Evolutionary conservation across 1,284 basidiomycete species (phyloP).

Genomic region (Microbotryum silenes-acaulis): DNA sequence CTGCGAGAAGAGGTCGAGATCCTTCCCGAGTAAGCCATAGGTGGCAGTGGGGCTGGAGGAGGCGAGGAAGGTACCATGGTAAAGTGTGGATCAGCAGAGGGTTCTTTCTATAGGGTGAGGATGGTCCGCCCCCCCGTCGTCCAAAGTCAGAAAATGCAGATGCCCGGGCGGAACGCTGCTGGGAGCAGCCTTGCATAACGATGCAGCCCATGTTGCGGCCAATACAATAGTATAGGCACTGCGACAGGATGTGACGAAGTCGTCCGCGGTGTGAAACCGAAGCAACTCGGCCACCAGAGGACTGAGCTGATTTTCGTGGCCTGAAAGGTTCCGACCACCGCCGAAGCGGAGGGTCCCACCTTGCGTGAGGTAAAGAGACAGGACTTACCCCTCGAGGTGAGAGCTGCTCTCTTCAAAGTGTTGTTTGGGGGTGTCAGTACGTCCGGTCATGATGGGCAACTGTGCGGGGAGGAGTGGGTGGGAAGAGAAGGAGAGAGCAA

Average conservation of each 20-base stretch:
- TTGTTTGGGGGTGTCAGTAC: conserved; percentile 16
- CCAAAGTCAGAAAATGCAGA: background rate
- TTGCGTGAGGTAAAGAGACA: too few relatives aligned
- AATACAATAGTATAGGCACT: background rate
- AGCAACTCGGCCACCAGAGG: background rate
- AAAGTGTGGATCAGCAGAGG: conserved; percentile 2
- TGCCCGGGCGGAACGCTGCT: background rate
- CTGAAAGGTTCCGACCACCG: too few relatives aligned
- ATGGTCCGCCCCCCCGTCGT: background rate
- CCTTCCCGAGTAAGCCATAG: conserved; percentile 62
- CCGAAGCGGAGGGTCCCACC: too few relatives aligned
- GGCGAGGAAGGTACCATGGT: too few relatives aligned
- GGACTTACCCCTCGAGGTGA: conserved; percentile 4
- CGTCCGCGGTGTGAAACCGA: background rate
- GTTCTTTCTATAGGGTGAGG: background rate
- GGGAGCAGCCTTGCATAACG: too few relatives aligned
- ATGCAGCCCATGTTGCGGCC: too few relatives aligned
- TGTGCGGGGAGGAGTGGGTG: background rate
- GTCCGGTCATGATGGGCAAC: conserved; percentile 11
- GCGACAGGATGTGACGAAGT: background rate
- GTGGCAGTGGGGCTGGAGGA: conserved; percentile 2
- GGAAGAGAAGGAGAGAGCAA: background rate
- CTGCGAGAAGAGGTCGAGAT: conserved; percentile 96
- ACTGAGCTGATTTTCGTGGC: background rate
- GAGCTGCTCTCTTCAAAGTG: conserved; percentile 20